Evolutionary conservation across 2,329 filamentous ascomycete species (phyloP), one percentile per base, ranked within the genome.

Genomic region (Drechslera avenae): DNA sequence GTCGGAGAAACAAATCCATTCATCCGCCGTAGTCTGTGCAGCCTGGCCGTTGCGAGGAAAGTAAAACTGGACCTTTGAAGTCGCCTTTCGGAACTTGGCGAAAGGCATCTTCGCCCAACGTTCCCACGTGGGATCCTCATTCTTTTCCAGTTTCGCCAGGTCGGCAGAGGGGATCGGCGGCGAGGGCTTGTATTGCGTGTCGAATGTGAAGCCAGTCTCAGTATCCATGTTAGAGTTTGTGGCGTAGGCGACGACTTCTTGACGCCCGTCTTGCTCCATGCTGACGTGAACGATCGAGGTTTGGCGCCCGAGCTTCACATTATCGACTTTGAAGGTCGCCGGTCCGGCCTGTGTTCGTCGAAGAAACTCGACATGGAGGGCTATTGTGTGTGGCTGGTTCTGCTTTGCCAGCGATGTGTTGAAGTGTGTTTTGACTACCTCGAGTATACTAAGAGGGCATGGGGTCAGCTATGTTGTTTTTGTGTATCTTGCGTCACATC

Each of bases 1-100:
- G 12, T 82, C 83, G 1, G 77, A 72, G 46, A 88, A 80, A 19
- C 83, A 80, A 3, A 89, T 74, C 88, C 88, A 92, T 68, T 88
- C 79, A 64, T 91, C 87, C 3, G 83, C 76, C 23, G 76, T 67
- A 39, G 71, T 74, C 9, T 59, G 66, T 8, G 63, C 50, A 13
- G 57, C 62, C 44, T 81, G 77, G 0, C 78, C 78, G 14, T 75
- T 35, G 46, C 79, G 72, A 17, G 83, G 81, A 42, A 83, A 78
- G 62, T 78, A 82, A 18, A 82, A 78, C 14, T 80, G 75, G 9
- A 84, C 72, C 50, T 83, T 80, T 19, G 65, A 63, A 5, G 76
- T 75, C 4, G 83, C 83, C 58, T 79, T 78, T 28, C 79, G 63
- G 60, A 81, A 81, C 5, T 70, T 64, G 4, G 70, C 41, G 34